A percentile compares a stretch with the other conserved stretches of the same genome.
Evolutionary conservation across 2,329 filamentous ascomycete species (phyloP).

Genomic region (Dryadomyces quercivorus): DNA sequence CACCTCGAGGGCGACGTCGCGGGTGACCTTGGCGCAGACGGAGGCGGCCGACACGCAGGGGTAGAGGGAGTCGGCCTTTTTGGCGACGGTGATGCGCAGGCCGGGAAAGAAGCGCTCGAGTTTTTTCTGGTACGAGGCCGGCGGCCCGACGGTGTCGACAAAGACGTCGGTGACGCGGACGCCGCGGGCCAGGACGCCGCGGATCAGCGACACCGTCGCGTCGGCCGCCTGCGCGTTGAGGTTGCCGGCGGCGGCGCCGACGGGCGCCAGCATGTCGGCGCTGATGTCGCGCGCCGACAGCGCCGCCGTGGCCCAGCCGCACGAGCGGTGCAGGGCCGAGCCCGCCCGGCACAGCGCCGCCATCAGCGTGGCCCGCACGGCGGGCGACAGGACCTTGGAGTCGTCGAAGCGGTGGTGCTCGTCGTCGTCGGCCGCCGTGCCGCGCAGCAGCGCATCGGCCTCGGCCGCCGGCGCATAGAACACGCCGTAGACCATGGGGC

Average conservation of each 20-base stretch:
- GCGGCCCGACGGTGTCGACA: conserved; percentile 86
- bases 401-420: conserved; percentile 78
- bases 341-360: conserved; percentile 52
- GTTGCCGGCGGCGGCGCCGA: conserved; percentile 49
- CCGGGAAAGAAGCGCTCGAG: conserved; percentile 77
- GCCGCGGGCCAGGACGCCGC: conserved; percentile 60
- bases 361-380: conserved; percentile 63
- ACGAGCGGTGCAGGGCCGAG: conserved; percentile 35
- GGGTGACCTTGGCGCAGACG: conserved; percentile 90
- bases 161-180: conserved; percentile 84
- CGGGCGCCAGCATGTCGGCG: conserved; percentile 60
- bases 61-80: conserved; percentile 88
- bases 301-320: conserved; percentile 73
- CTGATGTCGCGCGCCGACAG: conserved; percentile 78
- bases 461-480: conserved; percentile 64
- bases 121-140: conserved; percentile 70
- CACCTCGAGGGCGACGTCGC: conserved; percentile 78
- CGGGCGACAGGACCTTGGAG: conserved; percentile 78
- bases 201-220: conserved; percentile 73
- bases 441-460: conserved; percentile 60
- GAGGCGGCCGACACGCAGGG: conserved; percentile 88
- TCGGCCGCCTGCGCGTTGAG: conserved; percentile 94
- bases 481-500: conserved; percentile 60
- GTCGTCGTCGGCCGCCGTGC: conserved; percentile 17
- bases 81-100: conserved; percentile 61